Evolutionary conservation across 2,329 filamentous ascomycete genomes (phyloP).

Genomic region (Pseudofabraea citricarpa): DNA sequence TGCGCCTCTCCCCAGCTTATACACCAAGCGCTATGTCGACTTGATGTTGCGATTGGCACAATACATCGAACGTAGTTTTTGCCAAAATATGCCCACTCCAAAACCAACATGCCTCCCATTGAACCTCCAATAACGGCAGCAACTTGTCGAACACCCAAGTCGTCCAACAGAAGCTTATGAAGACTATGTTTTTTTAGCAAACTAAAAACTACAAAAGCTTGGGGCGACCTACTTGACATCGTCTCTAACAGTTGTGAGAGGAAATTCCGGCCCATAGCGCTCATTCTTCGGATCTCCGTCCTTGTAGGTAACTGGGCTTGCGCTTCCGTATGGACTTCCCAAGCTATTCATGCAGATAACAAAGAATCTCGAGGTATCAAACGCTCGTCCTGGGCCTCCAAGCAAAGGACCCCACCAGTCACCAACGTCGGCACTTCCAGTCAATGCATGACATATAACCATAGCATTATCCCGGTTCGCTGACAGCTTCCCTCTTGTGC

Average conservation of each 20-base stretch:
- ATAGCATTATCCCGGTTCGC: conserved; percentile 60
- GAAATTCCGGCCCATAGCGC: conserved; percentile 91
- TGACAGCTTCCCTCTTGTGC: conserved; percentile 57
- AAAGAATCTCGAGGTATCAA: conserved; percentile 80
- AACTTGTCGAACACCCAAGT: conserved; percentile 72
- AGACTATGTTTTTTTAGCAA: conserved; percentile 44
- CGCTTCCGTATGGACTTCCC: conserved; percentile 80
- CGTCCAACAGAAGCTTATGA: conserved; percentile 75
- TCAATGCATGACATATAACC: conserved; percentile 80
- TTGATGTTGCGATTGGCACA: conserved; percentile 81
- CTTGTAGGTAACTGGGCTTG: conserved; percentile 84
- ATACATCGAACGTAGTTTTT: conserved; percentile 77
- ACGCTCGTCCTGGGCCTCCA: conserved; percentile 71
- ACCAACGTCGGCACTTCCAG: conserved; percentile 76
- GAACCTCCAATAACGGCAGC: conserved; percentile 79
- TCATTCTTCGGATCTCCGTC: conserved; percentile 71
- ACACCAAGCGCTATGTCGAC: conserved; percentile 81
- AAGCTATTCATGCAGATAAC: conserved; percentile 82
- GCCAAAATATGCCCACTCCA: conserved; percentile 89
- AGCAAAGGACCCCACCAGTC: conserved; percentile 88
- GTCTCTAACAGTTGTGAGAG: conserved; percentile 89
- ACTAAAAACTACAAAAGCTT: conserved; percentile 9
- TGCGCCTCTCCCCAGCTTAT: conserved; percentile 90
- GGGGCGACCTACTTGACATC: conserved; percentile 75
- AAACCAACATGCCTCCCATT: conserved; percentile 85